Conservation (phyloP, 2,329 filamentous ascomycete genomes). For the Neofusicoccum sp. region DNA sequence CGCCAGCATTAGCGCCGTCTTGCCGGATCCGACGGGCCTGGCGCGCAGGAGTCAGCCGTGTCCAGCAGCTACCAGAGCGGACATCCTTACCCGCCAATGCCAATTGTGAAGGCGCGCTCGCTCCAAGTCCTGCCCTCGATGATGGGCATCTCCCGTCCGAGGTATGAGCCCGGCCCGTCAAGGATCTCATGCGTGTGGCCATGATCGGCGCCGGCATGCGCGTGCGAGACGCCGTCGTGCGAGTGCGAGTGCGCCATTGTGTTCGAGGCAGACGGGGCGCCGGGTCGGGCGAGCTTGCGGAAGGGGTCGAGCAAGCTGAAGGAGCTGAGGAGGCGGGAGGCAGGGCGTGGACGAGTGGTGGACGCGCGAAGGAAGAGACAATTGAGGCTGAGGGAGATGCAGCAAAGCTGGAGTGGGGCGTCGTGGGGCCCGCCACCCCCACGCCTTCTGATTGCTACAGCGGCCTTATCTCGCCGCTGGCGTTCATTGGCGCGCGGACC, state of each 20-base stretch:
- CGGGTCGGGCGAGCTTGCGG: background rate
- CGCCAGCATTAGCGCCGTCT: slow-evolving; percentile 93
- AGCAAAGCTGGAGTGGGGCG: slow-evolving; percentile 1
- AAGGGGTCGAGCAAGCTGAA: background rate
- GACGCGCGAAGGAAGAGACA: background rate
- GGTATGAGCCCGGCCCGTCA: slow-evolving; percentile 85
- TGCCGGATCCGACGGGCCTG: slow-evolving; percentile 93
- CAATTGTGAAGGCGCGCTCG: slow-evolving; percentile 88
- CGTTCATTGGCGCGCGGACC: too few relatives aligned
- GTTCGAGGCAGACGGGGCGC: background rate
- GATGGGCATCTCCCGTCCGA: slow-evolving; percentile 90
- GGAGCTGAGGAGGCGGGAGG: background rate
- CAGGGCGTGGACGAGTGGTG: background rate
- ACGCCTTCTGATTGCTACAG: background rate
- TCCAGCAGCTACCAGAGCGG: background rate
- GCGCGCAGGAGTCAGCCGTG: slow-evolving; percentile 69
- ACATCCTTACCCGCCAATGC: slow-evolving; percentile 83
- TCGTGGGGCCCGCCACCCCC: background rate
- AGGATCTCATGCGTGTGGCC: slow-evolving; percentile 96
- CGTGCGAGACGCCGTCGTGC: slow-evolving; percentile 50
- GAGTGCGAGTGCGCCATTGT: slow-evolving; percentile 46
- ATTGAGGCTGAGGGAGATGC: background rate
- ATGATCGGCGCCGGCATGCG: slow-evolving; percentile 61
- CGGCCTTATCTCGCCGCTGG: too few relatives aligned
- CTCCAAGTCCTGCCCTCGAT: slow-evolving; percentile 83